A percentile compares a stretch with the other conserved stretches of the same genome.
These are phyloP conservation scores for Lecanoromycetidae sp. DNA, from an alignment of 2,329 filamentous ascomycete species.

Conservation along the genomic window DNA sequence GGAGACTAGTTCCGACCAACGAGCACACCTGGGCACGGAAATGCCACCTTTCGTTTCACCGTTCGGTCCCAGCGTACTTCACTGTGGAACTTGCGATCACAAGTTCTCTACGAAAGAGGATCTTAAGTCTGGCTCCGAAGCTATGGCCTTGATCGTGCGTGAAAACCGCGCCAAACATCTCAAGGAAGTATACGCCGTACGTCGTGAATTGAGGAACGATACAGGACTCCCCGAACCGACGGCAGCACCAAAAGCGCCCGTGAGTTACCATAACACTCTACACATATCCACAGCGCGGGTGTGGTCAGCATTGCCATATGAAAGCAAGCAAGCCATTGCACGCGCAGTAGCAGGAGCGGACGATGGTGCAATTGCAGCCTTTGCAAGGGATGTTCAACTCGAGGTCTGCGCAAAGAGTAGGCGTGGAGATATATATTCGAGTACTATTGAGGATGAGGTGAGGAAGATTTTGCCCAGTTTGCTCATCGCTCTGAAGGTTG, in stretches of 20 bases:
- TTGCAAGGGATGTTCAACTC: slow-evolving; percentile 18
- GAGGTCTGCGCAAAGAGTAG: slow-evolving; percentile 19
- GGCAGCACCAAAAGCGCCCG: slow-evolving; percentile 18
- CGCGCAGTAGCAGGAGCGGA: neutral
- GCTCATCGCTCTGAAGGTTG: slow-evolving; percentile 20
- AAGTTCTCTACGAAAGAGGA: neutral
- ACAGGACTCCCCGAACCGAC: slow-evolving; percentile 24
- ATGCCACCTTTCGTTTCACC: slow-evolving; percentile 21
- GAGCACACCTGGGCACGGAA: neutral
- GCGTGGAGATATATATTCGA: slow-evolving; percentile 22
- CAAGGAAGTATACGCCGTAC: slow-evolving; percentile 19
- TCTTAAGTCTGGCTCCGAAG: neutral
- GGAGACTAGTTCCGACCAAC: no score
- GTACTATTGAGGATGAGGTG: slow-evolving; percentile 16
- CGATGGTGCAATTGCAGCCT: slow-evolving; percentile 11
- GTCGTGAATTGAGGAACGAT: slow-evolving; percentile 18
- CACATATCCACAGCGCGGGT: slow-evolving; percentile 23
- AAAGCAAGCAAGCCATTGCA: slow-evolving; percentile 6
- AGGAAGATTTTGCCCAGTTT: slow-evolving; percentile 21
- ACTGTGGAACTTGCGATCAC: slow-evolving; percentile 21
- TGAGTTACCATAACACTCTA: slow-evolving; percentile 22
- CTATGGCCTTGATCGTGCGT: slow-evolving; percentile 17
- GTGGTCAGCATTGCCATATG: slow-evolving; percentile 18
- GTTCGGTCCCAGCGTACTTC: slow-evolving; percentile 23
- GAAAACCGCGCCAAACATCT: slow-evolving; percentile 21